A percentile compares a stretch with the other conserved stretches of the same genome.
These are phyloP conservation scores for Penicillium atrosanguineum DNA, from an alignment of 495 filamentous ascomycete species.

Conservation along the genomic window DNA sequence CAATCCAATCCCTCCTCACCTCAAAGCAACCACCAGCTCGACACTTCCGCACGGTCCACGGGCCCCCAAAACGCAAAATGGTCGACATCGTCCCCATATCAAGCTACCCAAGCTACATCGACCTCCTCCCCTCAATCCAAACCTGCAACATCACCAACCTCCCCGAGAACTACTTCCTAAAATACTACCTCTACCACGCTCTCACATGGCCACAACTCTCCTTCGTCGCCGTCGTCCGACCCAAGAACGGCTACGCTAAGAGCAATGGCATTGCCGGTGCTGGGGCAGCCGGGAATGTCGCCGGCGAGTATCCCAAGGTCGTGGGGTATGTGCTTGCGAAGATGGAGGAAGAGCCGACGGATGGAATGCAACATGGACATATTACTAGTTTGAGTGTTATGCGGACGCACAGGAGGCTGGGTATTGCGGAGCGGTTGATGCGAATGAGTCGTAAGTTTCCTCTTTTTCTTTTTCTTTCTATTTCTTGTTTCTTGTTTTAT, in stretches of 20 bases:
- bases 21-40: neutral
- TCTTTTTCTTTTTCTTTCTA: conserved; percentile 3
- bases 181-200: conserved; percentile 99
- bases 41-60: neutral
- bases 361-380: conserved; percentile 91
- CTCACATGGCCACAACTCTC: conserved; percentile 96
- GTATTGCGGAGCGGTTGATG: conserved; percentile 96
- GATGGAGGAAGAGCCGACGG: conserved; percentile 97
- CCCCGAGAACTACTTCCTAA: conserved; percentile 99
- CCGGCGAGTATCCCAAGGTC: conserved; percentile 90
- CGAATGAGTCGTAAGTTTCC: conserved; percentile 79
- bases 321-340: conserved; percentile 99
- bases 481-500: conserved; percentile 2
- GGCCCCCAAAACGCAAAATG: conserved; percentile 31
- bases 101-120: conserved; percentile 50
- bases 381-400: conserved; percentile 95
- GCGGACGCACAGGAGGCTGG: conserved; percentile 87
- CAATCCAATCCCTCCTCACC: neutral
- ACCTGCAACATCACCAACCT: conserved; percentile 98
- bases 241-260: conserved; percentile 54
- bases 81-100: conserved; percentile 52
- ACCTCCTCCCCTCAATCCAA: conserved; percentile 87
- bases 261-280: conserved; percentile 13
- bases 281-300: conserved; percentile 28
- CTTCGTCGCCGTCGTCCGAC: conserved; percentile 92